Conservation (phyloP, 495 filamentous ascomycete genomes). For the Daldinia grandis region DNA sequence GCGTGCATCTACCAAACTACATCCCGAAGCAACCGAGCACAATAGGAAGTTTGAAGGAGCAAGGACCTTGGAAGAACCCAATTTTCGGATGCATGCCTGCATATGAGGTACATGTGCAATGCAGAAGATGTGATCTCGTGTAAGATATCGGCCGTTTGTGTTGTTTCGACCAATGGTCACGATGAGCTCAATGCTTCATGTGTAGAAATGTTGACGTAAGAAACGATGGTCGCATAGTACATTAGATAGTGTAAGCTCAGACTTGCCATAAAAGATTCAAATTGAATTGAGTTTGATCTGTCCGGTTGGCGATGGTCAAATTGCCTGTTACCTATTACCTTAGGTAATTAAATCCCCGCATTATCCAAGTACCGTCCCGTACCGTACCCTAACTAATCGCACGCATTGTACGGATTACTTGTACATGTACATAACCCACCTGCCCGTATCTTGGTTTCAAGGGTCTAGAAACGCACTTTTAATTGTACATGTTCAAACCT, state of each 20-base stretch:
- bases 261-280: not conserved
- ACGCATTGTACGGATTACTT: not conserved
- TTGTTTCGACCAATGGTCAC: conserved; percentile 18
- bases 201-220: conserved; percentile 5
- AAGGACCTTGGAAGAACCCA: not conserved
- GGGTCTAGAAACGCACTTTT: not conserved
- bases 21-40: conserved; percentile 22
- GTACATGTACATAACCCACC: not conserved
- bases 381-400: not conserved
- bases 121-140: not conserved
- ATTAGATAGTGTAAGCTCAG: not conserved
- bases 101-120: not conserved
- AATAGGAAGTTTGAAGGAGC: conserved; percentile 1
- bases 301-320: not conserved
- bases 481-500: not conserved
- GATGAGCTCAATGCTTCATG: not conserved
- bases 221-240: not conserved
- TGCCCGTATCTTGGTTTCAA: not conserved
- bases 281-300: not conserved
- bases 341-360: not conserved
- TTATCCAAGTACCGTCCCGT: not conserved
- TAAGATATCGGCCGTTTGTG: not conserved
- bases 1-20: conserved; percentile 14
- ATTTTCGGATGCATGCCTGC: not conserved
- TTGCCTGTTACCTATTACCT: too few species aligned